A percentile compares a stretch with the other conserved stretches of the same genome.
These are phyloP conservation scores for Pseudopediastrum boryanum DNA, from an alignment of 139 green algal species.

Conservation along the genomic window DNA sequence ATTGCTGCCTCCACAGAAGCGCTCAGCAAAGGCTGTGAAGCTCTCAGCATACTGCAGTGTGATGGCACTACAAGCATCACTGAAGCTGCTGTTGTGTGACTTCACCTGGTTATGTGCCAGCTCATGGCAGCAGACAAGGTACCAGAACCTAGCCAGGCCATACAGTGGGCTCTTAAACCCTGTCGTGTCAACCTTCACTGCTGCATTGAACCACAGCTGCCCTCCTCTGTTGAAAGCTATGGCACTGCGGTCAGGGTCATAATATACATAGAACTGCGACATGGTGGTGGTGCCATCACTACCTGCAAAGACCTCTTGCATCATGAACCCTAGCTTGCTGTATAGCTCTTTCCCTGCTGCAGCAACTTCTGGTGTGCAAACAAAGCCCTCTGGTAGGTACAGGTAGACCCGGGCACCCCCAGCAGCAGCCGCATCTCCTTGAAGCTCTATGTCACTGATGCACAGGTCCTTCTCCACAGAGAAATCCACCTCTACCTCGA, in stretches of 20 bases:
- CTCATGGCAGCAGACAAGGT: not conserved
- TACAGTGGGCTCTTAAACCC: not conserved
- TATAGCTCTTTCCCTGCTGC: not conserved
- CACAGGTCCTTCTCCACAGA: too few relatives aligned
- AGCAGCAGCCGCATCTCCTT: too few relatives aligned
- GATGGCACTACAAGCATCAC: not conserved
- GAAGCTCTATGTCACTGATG: too few relatives aligned
- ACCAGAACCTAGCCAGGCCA: not conserved
- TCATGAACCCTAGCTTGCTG: not conserved
- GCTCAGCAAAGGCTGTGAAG: not conserved
- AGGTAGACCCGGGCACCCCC: too few relatives aligned
- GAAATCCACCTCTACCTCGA: too few relatives aligned
- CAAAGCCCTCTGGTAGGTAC: not conserved
- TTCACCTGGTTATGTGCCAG: slow-evolving; percentile 7
- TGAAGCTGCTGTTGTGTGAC: slow-evolving; percentile 7
- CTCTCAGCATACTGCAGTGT: not conserved
- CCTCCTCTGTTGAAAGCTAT: slow-evolving; percentile 6
- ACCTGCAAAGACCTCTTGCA: not conserved
- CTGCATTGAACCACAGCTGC: slow-evolving; percentile 12
- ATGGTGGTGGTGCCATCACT: not conserved
- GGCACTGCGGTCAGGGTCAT: not conserved
- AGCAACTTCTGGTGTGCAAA: not conserved
- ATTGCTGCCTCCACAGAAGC: not conserved
- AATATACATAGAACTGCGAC: not conserved
- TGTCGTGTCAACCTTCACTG: not conserved